Evolutionary conservation across 257 asterid species (phyloP), one percentile per base, ranked within the genome.

Genomic region (Solanum gracilifrons): DNA sequence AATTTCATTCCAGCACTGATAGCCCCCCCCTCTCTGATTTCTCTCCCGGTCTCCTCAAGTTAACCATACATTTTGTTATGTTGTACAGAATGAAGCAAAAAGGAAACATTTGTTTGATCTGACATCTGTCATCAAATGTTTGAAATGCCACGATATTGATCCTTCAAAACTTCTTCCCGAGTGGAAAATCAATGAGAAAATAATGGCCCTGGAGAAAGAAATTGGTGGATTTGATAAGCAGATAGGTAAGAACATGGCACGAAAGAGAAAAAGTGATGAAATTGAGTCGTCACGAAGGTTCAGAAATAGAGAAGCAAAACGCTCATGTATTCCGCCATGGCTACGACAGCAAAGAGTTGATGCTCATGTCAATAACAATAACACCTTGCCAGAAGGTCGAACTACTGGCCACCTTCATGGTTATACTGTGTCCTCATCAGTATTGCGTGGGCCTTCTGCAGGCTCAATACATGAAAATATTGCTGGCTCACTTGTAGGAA

Each of bases 141-240:
- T 94, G 91, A 93, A 87, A 90, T 87, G 92, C 88, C 98, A 96
- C 88, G 89, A 88, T 10, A 87, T 95, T 84, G 95, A 96, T 87
- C 90, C 92, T 13, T 77, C 93, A 39, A 89, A 92, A 88, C 88
- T 94, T 82, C 92, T 96, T 87, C 91, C 98, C 0, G 98, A 93
- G 51, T 96, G 98, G 98, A 95, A 96, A 91, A 89, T 96, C 88
- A 88, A 84, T 32, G 94, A 93, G 74, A 92, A 88, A 86, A 93
- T 95, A 27, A 32, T 82, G 77, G 87, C 85, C 88, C 88, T 95
- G 90, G 94, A 96, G 89, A 92, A 89, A 82, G 96, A 93, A 4
- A 91, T 93, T 48, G 36, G 36, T 68, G 74, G 74, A 27, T 68
- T 68, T 13, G 35, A 68, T 68, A 68, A 68, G 41, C 93, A 20